Conservation (phyloP, 352 stramenopile genomes). For the Phytophthora tubulina region DNA sequence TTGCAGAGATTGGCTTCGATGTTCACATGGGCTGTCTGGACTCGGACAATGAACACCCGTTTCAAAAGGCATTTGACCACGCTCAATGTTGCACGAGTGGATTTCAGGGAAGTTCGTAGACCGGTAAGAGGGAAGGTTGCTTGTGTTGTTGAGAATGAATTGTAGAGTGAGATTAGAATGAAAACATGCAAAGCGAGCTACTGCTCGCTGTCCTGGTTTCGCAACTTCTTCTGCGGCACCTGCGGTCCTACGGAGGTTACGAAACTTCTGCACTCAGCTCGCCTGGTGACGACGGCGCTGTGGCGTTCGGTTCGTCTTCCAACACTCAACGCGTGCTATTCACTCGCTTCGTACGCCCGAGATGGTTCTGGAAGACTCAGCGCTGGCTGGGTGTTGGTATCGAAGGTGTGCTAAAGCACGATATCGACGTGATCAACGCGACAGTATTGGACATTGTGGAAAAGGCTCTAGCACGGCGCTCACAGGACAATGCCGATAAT, state of each 20-base stretch:
- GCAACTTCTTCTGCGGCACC: too few species aligned
- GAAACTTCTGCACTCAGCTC: too few species aligned
- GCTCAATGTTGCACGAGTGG: too few species aligned
- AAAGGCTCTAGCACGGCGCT: not conserved
- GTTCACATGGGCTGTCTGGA: conserved; percentile 41
- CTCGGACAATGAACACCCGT: not conserved
- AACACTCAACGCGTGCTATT: not conserved
- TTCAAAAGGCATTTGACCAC: not conserved
- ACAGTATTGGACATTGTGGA: not conserved
- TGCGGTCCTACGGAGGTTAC: too few species aligned
- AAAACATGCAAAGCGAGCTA: too few species aligned
- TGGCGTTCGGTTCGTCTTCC: too few species aligned
- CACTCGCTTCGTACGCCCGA: not conserved
- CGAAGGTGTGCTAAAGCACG: not conserved
- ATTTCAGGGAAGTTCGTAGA: too few species aligned
- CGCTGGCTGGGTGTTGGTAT: not conserved
- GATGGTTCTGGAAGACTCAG: not conserved
- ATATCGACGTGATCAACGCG: not conserved
- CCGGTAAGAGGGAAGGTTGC: too few species aligned
- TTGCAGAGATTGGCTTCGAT: conserved; percentile 57
- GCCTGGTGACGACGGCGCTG: too few species aligned
- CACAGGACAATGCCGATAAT: not conserved
- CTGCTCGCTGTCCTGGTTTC: too few species aligned
- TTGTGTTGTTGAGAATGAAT: too few species aligned
- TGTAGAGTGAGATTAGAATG: too few species aligned